Evolutionary conservation across 2,329 filamentous ascomycete species (phyloP), one percentile per base, ranked within the genome.

Genomic region (Sporothrix euskadiensis): DNA sequence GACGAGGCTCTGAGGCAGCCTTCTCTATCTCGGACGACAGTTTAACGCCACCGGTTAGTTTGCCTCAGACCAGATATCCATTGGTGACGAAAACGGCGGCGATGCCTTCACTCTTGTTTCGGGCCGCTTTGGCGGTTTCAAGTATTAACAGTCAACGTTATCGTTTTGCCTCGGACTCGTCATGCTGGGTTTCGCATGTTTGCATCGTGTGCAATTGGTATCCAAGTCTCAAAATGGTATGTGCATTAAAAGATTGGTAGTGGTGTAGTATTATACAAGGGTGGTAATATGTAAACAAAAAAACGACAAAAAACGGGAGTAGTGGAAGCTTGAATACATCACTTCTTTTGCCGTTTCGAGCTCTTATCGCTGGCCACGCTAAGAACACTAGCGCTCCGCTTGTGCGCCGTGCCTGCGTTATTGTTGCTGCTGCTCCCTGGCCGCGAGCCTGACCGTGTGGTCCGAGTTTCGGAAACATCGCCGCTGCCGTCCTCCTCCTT

Each of bases 381-480:
- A 71, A 97, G 81, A 44, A 94, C 92, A 80, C 93, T 97, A 0
- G 93, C 93, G 80, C 93, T 96, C 74, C 94, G 88, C 84, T 97
- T 97, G 76, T 92, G 90, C 0, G 82, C 77, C 4, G 71, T 69
- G 54, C 52, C 41, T 1, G 61, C 56, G 3, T 32, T 69, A 57
- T 71, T 69, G 63, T 71, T 74, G 39, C 47, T 69, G 9, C 80
- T 80, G 57, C 82, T 79, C 75, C 52, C 79, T 2, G 71, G 80
- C 78, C 75, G 81, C 78, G 73, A 74, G 9, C 73, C 68, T 5
- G 72, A 68, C 26, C 72, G 59, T 12, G 68, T 78, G 80, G 74
- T 76, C 78, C 73, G 63, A 1, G 30, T 72, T 75, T 77, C 77
- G 73, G 74, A 56, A 7, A 22, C 66, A n/a, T 77, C 81, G 76